Evolutionary conservation across 345 rosid genomes (phyloP).

Genomic region (Geranium brycei): DNA sequence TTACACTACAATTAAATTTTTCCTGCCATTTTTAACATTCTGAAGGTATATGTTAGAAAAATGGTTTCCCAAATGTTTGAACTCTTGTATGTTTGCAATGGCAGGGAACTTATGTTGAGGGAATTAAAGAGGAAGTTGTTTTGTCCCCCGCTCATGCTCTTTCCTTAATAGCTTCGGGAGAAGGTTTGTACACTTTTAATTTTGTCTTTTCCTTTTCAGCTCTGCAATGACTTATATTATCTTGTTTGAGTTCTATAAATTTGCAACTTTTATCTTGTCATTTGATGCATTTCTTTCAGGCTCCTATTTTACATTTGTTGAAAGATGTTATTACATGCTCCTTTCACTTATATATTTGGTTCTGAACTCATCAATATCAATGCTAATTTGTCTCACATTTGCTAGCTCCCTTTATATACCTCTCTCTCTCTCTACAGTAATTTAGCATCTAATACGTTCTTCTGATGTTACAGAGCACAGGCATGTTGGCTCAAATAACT

Average conservation of each 20-base stretch:
- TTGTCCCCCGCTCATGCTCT: slow-evolving; percentile 94
- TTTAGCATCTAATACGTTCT: slow-evolving; percentile 6
- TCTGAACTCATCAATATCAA: neutral
- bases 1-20: too few species aligned
- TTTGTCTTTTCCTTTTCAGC: neutral
- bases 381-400: neutral
- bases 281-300: neutral
- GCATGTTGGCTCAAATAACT: slow-evolving; percentile 89
- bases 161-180: slow-evolving; percentile 92
- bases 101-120: slow-evolving; percentile 82
- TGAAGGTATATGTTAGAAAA: too few species aligned
- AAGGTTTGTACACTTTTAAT: slow-evolving; percentile 37
- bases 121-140: slow-evolving; percentile 92
- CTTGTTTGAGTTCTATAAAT: neutral
- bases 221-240: neutral
- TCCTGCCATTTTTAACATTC: too few species aligned
- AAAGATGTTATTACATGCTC: too few species aligned
- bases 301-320: neutral
- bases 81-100: slow-evolving; percentile 12
- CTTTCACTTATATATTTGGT: neutral
- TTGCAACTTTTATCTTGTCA: neutral
- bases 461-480: slow-evolving; percentile 54
- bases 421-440: neutral
- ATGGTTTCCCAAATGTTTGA: slow-evolving; percentile 7
- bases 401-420: neutral